Evolutionary conservation across 2,329 filamentous ascomycete species (phyloP), one percentile per base, ranked within the genome.

Genomic region (Aureobasidium leucospermi): DNA sequence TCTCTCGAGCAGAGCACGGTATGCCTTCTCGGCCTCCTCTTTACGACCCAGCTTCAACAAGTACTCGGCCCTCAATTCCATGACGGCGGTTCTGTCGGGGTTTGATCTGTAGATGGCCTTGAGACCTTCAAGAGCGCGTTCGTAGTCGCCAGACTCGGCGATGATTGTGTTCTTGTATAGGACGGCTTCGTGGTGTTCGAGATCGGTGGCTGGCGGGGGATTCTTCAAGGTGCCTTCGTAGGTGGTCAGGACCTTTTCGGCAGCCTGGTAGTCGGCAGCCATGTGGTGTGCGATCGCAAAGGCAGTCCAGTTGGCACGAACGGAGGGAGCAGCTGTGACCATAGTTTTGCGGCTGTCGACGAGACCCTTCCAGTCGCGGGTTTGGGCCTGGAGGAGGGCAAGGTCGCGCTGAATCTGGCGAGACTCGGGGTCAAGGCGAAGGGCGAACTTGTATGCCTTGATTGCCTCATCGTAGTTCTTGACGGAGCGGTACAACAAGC

Each of bases 381-480:
- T 96, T 77, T 99, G 94, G 66, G 96, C 83, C 77, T 99, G 94
- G 62, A 99, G 82, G 63, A 95, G 84, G 53, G 94, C 93, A 62
- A 99, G 80, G 70, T 99, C 95, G 65, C 94, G 85, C 74, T 96
- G 90, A 68, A 99, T 99, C 74, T 96, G 93, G 63, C 85, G 81
- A 13, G 90, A 96, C 23, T 96, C 91, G n/a, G 95, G 93, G 70
- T 99, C 94, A 62, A 97, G 83, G 71, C 85, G 86, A 67, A 99
- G 79, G 15, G 94, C 94, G 74, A 96, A 96, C 73, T 96, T 95
- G 80, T 99, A 99, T 61, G 94, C 95, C 80, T 97, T 97, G 78
- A 96, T 96, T 9, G 95, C 93, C 77, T 97, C 94, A 74, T 97
- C 94, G 68, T 95, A 97, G 76, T 99, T 97, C 81, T 97, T 97